phyloP scores from a whole-genome alignment of 1,284 basidiomycete genomes.

The Malassezia nana region DNA sequence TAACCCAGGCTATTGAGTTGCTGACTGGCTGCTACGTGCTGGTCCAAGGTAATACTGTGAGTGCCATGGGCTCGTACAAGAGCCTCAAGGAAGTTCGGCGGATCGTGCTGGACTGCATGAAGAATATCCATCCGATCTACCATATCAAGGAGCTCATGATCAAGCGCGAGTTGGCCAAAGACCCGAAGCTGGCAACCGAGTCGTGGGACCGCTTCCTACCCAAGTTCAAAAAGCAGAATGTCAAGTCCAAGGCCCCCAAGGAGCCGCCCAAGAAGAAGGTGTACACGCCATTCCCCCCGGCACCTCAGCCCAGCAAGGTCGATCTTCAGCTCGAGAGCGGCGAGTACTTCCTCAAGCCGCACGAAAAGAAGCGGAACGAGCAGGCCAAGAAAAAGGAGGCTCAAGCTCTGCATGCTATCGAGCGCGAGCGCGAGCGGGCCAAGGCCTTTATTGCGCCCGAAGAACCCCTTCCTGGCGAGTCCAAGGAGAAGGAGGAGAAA shows the following conservation, averaged over 20 bases:
- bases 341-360: slow-evolving; percentile 89
- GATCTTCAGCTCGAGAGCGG: slow-evolving; percentile 90
- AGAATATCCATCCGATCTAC: slow-evolving; percentile 98
- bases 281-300: slow-evolving; percentile 98
- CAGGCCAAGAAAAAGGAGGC: slow-evolving; percentile 41
- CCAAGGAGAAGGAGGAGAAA: slow-evolving; percentile 9
- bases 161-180: slow-evolving; percentile 90
- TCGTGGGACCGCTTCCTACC: slow-evolving; percentile 97
- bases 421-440: slow-evolving; percentile 30
- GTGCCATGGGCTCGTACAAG: slow-evolving; percentile 92
- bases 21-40: slow-evolving; percentile 93
- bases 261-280: slow-evolving; percentile 64
- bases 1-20: slow-evolving; percentile 77
- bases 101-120: slow-evolving; percentile 96
- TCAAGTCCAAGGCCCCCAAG: slow-evolving; percentile 60
- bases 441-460: slow-evolving; percentile 28
- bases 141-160: slow-evolving; percentile 99
- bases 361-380: slow-evolving; percentile 58
- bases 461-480: slow-evolving; percentile 20
- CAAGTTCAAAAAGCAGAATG: slow-evolving; percentile 81
- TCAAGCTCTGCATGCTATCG: slow-evolving; percentile 26
- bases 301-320: slow-evolving; percentile 85
- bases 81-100: slow-evolving; percentile 87
- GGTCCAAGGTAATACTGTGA: slow-evolving; percentile 95
- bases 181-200: slow-evolving; percentile 85